A percentile compares a stretch with the other conserved stretches of the same genome.
These are phyloP conservation scores for Eucalyptus polyanthemos DNA, from an alignment of 345 rosid species.

Conservation along the genomic window DNA sequence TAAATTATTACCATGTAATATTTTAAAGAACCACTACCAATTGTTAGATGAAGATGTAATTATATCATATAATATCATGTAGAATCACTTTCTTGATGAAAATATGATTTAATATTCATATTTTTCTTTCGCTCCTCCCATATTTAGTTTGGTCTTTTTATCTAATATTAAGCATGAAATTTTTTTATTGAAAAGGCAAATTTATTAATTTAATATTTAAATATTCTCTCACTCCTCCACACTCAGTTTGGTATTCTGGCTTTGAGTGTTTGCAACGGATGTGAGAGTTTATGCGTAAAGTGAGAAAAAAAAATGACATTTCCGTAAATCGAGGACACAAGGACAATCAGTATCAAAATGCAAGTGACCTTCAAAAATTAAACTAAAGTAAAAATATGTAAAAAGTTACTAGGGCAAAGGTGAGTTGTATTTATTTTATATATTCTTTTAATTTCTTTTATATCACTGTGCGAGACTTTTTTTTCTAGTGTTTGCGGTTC, in stretches of 20 bases:
- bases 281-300: background rate
- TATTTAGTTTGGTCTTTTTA: background rate
- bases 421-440: background rate
- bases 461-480: too few relatives aligned
- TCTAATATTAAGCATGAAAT: rapidly evolving
- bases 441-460: background rate
- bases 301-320: background rate
- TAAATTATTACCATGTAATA: too few relatives aligned
- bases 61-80: rapidly evolving
- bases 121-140: background rate
- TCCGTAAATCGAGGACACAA: background rate
- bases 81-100: too few relatives aligned
- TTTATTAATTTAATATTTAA: too few relatives aligned
- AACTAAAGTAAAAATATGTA: background rate
- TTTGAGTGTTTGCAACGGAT: background rate
- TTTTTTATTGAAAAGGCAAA: too few relatives aligned
- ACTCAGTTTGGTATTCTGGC: background rate
- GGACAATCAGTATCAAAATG: background rate
- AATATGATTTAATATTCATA: too few relatives aligned
- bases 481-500: background rate
- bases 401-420: background rate
- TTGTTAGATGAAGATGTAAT: background rate
- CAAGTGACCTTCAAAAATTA: background rate
- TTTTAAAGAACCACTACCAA: too few relatives aligned
- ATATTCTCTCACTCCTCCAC: too few relatives aligned